Conservation (phyloP, 495 filamentous ascomycete species). For the Glonium stellatum region DNA sequence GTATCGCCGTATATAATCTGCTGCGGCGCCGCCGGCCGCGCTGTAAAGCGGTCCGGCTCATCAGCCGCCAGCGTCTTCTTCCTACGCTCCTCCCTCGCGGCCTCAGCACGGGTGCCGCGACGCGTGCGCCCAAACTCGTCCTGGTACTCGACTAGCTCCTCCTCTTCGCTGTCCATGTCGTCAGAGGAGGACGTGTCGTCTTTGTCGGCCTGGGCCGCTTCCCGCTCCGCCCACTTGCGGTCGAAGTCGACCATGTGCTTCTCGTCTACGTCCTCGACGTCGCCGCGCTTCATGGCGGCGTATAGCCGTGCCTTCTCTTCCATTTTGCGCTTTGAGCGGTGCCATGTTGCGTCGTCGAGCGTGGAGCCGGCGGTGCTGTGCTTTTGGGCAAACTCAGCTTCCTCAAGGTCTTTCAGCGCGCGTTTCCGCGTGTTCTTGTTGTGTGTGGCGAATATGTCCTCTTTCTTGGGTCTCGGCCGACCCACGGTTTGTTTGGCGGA, state of each 20-base stretch:
- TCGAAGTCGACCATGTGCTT: constrained; percentile 83
- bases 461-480: constrained; percentile 60
- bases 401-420: constrained; percentile 43
- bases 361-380: constrained; percentile 40
- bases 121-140: constrained; percentile 86
- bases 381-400: constrained; percentile 34
- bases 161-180: constrained; percentile 40
- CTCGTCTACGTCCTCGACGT: constrained; percentile 48
- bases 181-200: constrained; percentile 39
- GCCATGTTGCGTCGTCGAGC: constrained; percentile 41
- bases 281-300: constrained; percentile 72
- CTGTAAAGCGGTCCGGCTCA: constrained; percentile 43
- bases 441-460: constrained; percentile 62
- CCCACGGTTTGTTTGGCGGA: constrained; percentile 41
- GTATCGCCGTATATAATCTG: constrained; percentile 78
- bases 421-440: constrained; percentile 66
- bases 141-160: constrained; percentile 68
- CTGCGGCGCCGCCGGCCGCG: constrained; percentile 55
- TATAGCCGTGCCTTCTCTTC: constrained; percentile 82
- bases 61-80: constrained; percentile 42
- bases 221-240: constrained; percentile 76
- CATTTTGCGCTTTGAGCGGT: constrained; percentile 68
- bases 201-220: constrained; percentile 37
- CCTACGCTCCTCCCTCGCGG: constrained; percentile 47
- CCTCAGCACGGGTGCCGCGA: constrained; percentile 57